These are phyloP conservation scores for Aspergillus campestris DNA, from an alignment of 495 filamentous ascomycete genomes.

Conservation along the genomic window DNA sequence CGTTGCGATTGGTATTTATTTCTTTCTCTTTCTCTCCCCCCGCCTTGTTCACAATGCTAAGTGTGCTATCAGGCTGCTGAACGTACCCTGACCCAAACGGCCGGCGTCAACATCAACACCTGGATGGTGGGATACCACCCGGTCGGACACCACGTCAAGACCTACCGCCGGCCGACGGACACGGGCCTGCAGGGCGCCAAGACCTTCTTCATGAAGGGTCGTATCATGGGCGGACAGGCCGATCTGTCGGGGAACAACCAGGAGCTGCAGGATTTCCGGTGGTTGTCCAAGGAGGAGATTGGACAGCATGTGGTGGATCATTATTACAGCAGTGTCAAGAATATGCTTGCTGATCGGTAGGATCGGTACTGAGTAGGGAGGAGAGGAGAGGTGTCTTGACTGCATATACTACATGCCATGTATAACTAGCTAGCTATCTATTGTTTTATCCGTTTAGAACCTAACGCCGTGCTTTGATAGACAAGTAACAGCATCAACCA, in stretches of 20 bases:
- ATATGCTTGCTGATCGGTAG: constrained; percentile 71
- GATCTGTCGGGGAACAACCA: constrained; percentile 65
- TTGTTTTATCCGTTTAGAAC: constrained; percentile 9
- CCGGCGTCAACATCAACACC: constrained; percentile 95
- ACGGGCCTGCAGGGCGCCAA: constrained; percentile 53
- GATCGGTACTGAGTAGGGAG: not conserved
- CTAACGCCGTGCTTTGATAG: constrained; percentile 14
- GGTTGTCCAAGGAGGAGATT: constrained; percentile 87
- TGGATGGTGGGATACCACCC: constrained; percentile 93
- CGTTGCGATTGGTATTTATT: constrained; percentile 64
- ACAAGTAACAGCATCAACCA: not conserved
- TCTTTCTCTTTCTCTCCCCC: not conserved
- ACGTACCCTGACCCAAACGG: constrained; percentile 64
- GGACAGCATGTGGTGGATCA: constrained; percentile 46
- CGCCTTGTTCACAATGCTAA: not conserved
- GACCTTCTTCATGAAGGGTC: constrained; percentile 88
- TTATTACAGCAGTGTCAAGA: constrained; percentile 67
- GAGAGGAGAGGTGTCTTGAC: constrained; percentile 3
- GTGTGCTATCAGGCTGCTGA: constrained; percentile 59
- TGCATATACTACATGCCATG: constrained; percentile 41
- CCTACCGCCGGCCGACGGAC: constrained; percentile 29
- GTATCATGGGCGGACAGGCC: constrained; percentile 95
- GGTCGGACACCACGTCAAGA: constrained; percentile 64
- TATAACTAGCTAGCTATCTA: constrained; percentile 37
- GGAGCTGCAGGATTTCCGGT: constrained; percentile 75